Evolutionary conservation across 192 early-diverging fungal species (phyloP), one percentile per base, ranked within the genome.

Genomic region (Coemansia reversa): DNA sequence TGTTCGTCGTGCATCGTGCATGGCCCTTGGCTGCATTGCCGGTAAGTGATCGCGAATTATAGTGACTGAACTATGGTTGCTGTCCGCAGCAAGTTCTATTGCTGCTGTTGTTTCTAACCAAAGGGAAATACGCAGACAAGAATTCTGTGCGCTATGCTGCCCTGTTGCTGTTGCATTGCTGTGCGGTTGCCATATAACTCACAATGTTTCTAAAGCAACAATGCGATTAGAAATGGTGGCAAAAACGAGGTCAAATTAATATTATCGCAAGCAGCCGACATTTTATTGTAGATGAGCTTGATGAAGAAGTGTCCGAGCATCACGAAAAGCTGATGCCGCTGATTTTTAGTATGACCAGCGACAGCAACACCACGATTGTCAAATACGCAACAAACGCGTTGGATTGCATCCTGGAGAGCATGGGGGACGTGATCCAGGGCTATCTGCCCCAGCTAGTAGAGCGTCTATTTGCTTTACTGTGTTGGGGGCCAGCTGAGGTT

Each of bases 391-490:
- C 88, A 55, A 91, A 88, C 58, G 90, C 94, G 32, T 75, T 97
- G 59, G 94, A 97, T 66, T 88, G 89, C n/a, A 92, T 97, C 54
- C 72, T 95, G 7, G 93, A 94, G 71, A 90, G 91, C 39, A 72
- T 97, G 60, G 91, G 88, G 9, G 86, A 88, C 28, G 88, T 89
- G 24, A 89, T 95, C 66, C 52, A 91, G 16, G 88, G 81, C 51
- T 97, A 97, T 52, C 82, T 95, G 25, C 90, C 90, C 20, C 82
- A 84, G 55, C 65, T 96, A 18, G 93, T 95, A 90, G 84, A 91
- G 63, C 92, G 88, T 65, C 78, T 96, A 32, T 70, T 92, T 11
- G 75, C 83, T 39, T 83, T 95, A 61, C 81, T 93, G 64, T 91
- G 93, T 50, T 74, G 84, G 33, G 87, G 81, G 16, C 51, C 86